These are phyloP conservation scores for Parmelia sp. DNA, from an alignment of 495 filamentous ascomycete species.

Conservation along the genomic window DNA sequence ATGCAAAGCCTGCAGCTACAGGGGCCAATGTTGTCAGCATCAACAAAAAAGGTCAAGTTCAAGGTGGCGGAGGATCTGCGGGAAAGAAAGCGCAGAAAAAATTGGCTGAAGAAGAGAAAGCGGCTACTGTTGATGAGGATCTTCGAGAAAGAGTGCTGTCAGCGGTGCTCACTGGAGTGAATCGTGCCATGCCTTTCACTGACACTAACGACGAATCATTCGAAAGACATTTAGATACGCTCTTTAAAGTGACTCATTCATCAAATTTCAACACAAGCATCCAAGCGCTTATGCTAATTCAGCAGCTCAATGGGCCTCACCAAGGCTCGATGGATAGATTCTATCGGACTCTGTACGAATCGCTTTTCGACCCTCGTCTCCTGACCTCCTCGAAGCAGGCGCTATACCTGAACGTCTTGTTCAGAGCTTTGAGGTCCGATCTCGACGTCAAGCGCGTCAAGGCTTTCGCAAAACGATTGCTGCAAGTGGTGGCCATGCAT, in stretches of 20 bases:
- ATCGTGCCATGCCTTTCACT: conserved; percentile 90
- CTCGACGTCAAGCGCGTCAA: conserved; percentile 82
- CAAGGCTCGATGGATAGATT: conserved; percentile 78
- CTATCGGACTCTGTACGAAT: conserved; percentile 92
- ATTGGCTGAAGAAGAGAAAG: conserved; percentile 46
- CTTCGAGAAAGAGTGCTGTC: conserved; percentile 84
- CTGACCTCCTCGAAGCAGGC: conserved; percentile 89
- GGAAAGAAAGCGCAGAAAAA: conserved; percentile 47
- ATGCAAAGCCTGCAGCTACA: conserved; percentile 27
- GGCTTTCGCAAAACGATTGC: conserved; percentile 86
- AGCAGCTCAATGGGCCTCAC: conserved; percentile 78
- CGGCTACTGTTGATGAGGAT: conserved; percentile 55
- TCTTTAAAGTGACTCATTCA: conserved; percentile 93
- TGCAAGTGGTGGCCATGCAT: conserved; percentile 80
- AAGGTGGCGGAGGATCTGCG: conserved; percentile 45
- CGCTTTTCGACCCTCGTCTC: conserved; percentile 81
- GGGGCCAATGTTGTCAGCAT: conserved; percentile 28
- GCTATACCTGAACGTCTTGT: conserved; percentile 87
- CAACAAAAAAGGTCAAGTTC: conserved; percentile 38
- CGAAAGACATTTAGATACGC: conserved; percentile 81
- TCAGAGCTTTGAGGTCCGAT: conserved; percentile 79
- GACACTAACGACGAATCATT: conserved; percentile 70
- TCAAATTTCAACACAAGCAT: conserved; percentile 98
- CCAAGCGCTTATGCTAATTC: conserved; percentile 91
- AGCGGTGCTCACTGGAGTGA: conserved; percentile 85